These are phyloP conservation scores for Zygosaccharomyces bailii DNA, from an alignment of 805 yeast genomes.

Conservation along the genomic window DNA sequence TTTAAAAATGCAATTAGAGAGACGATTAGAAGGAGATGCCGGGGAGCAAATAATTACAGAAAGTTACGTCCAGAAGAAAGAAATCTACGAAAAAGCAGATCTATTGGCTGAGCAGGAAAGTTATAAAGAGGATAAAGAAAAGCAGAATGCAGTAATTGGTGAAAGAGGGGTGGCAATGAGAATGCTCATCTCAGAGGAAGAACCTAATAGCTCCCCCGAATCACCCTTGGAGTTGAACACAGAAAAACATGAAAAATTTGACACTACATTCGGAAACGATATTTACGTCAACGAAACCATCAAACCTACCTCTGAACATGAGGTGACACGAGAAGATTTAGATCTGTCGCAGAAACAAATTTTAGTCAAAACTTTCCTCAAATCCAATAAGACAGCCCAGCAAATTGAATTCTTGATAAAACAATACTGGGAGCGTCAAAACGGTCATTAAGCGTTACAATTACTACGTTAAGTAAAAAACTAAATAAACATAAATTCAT, in stretches of 20 bases:
- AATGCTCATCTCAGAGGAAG: conserved; percentile 5
- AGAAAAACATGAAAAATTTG: too few relatives aligned
- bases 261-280: conserved; percentile 8
- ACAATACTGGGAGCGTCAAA: conserved; percentile 11
- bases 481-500: not conserved
- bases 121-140: conserved; percentile 1
- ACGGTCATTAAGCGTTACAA: not conserved
- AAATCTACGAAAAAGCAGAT: conserved; percentile 27
- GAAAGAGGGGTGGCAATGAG: conserved; percentile 11
- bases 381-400: conserved; percentile 7
- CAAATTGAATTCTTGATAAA: conserved; percentile 5
- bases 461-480: not conserved
- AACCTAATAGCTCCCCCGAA: not conserved
- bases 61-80: conserved; percentile 43
- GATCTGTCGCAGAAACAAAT: conserved; percentile 6
- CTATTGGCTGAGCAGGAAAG: conserved; percentile 11
- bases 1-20: conserved; percentile 37
- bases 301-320: not conserved
- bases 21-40: conserved; percentile 39
- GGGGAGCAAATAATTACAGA: conserved; percentile 46
- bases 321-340: conserved; percentile 3
- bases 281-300: conserved; percentile 3
- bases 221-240: too few relatives aligned
- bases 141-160: not conserved
- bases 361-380: conserved; percentile 9